phyloP scores from a whole-genome alignment of 2,329 filamentous ascomycete species.

The Penicillium sp. region DNA sequence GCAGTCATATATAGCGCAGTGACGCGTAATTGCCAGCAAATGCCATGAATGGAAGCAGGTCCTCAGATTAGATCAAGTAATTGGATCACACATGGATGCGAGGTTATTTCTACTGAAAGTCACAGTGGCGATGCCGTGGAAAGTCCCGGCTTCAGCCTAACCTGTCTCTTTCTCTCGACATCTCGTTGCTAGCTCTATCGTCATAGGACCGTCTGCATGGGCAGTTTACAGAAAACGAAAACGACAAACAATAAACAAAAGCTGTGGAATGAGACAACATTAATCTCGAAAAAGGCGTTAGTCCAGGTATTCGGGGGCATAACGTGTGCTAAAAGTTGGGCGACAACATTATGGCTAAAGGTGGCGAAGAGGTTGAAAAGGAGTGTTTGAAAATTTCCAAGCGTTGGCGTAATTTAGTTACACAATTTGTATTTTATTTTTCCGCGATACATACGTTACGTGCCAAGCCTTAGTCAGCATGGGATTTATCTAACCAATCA shows the following conservation, averaged over 20 bases:
- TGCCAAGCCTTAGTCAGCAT: background rate
- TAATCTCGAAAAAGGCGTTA: background rate
- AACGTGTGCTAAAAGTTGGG: background rate
- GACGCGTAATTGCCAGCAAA: background rate
- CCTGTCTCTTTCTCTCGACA: conserved; percentile 11
- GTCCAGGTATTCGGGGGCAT: background rate
- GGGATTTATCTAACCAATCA: background rate
- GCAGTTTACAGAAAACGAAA: background rate
- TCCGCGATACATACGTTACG: no score
- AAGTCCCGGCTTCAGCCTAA: conserved; percentile 27
- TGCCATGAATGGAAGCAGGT: background rate
- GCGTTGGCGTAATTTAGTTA: background rate
- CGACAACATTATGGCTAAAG: background rate
- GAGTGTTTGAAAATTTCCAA: background rate
- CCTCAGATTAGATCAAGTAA: conserved; percentile 63
- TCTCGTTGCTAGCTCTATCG: conserved; percentile 28
- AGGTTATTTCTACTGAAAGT: background rate
- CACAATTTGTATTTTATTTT: no score
- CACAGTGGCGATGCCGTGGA: conserved; percentile 16
- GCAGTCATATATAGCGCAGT: background rate
- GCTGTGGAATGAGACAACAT: background rate
- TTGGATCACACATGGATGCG: conserved; percentile 43
- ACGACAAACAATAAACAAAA: background rate
- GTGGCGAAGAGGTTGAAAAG: background rate
- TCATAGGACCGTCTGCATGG: conserved; percentile 25